Evolutionary conservation across 225 moss, liverwort and hornwort genomes (phyloP).

Genomic region (Sphagnum tenellum): DNA sequence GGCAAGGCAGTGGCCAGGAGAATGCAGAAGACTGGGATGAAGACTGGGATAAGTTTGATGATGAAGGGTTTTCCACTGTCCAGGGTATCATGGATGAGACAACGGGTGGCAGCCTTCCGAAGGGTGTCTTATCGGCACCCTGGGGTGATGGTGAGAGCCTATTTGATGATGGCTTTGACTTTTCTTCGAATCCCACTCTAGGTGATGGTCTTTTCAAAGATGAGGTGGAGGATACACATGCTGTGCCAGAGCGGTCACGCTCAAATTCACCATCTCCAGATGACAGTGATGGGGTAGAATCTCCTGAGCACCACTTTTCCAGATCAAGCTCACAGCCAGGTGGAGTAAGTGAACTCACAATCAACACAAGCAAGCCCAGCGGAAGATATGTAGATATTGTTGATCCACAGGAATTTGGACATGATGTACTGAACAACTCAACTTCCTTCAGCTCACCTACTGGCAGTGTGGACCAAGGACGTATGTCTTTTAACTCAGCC

Average conservation of each 20-base stretch:
- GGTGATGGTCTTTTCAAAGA: constrained; percentile 10
- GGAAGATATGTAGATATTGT: constrained; percentile 73
- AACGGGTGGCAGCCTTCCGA: not conserved
- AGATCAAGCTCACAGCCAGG: constrained; percentile 34
- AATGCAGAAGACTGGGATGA: constrained; percentile 74
- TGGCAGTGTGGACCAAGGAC: constrained; percentile 49
- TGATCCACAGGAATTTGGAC: constrained; percentile 70
- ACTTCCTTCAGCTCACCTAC: constrained; percentile 80
- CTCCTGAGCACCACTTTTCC: constrained; percentile 25
- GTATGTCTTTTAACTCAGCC: constrained; percentile 24
- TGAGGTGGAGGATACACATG: constrained; percentile 23
- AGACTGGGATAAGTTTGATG: constrained; percentile 86
- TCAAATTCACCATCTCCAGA: constrained; percentile 31
- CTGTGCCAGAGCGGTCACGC: constrained; percentile 17
- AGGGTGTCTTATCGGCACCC: not conserved
- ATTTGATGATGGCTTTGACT: constrained; percentile 24
- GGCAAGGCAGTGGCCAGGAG: constrained; percentile 86
- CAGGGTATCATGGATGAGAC: constrained; percentile 60
- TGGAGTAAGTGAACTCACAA: constrained; percentile 24
- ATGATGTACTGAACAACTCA: constrained; percentile 58
- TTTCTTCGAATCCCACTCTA: constrained; percentile 22
- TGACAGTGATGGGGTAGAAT: constrained; percentile 44
- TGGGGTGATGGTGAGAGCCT: constrained; percentile 46
- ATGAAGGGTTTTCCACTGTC: constrained; percentile 74
- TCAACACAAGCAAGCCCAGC: constrained; percentile 40